Base-by-base conservation (phyloP, 352 stramenopile genomes). In the Pythium plurisporium region DNA sequence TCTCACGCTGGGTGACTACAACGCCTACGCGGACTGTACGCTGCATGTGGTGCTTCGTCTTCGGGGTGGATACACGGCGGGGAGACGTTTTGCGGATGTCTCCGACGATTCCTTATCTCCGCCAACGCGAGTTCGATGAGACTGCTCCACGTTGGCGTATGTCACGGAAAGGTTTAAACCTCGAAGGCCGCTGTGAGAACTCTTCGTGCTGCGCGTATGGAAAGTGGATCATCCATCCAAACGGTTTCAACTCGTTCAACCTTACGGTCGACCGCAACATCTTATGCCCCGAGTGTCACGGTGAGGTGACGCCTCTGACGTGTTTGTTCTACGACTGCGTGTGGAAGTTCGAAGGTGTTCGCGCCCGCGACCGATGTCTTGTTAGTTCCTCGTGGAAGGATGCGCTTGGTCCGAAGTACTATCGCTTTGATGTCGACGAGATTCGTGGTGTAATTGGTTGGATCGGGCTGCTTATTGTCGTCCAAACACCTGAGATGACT, bases 241-340 rank as follows among this genome's bases (percentile, higher is more conserved):
- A 42, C 4, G 29, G 43, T 0, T 70, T 46, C 25, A 29, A 46
- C n/a, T 58, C 50, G 38, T 68, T 76, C 47, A 70, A 76, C 31
- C 54, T 76, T 17, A 30, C 58, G 0, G 10, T 12, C 19, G 64
- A 70, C 26, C 26, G 43, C 9, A 31, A 44, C 19, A 40, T 66
- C 22, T 17, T 17, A 3, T 76, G 59, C 48, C 65, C 49, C 22
- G 38, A 65, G 1, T 76, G 65, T 23, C 4, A 15, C 2, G 11
- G 4, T 1, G 17, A 44, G 2, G 57, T 77, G 9, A 61, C 49
- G 4, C 62, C 65, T 6, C 20, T 69, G 4, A 48, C 49, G 5
- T 77, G 69, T 27, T 50, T 59, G 0, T 70, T 74, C 25, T 72
- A 69, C 33, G 55, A 70, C 22, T 77, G 69, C 27, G 45, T 31